Evolutionary conservation across 768 basidiomycete genomes (phyloP).

Genomic region (Crepidotus variabilis): DNA sequence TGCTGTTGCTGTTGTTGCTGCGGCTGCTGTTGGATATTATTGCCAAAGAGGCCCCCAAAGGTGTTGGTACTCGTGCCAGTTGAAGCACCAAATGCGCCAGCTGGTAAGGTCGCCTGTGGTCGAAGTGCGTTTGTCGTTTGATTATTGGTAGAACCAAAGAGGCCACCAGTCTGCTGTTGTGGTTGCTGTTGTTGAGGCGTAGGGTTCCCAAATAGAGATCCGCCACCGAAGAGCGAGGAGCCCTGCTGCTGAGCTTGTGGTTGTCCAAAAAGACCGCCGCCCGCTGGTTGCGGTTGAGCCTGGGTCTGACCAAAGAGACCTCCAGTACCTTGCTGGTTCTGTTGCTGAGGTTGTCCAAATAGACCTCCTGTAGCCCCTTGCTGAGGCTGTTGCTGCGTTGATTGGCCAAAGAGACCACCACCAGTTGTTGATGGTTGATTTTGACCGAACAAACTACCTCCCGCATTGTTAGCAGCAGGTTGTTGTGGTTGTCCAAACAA

Average conservation of each 20-base stretch:
- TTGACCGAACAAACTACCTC: conserved; percentile 24
- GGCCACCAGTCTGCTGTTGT: conserved; percentile 21
- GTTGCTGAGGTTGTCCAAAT: conserved; percentile 28
- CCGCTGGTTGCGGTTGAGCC: conserved; percentile 30
- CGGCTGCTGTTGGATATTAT: conserved; percentile 27
- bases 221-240: conserved; percentile 13
- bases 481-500: conserved; percentile 27
- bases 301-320: conserved; percentile 30
- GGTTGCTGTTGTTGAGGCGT: conserved; percentile 19
- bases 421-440: conserved; percentile 17
- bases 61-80: conserved; percentile 7
- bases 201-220: conserved; percentile 18
- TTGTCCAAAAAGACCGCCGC: conserved; percentile 21
- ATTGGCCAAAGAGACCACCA: conserved; percentile 27
- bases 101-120: conserved; percentile 27
- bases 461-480: conserved; percentile 17
- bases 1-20: conserved; percentile 13
- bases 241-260: conserved; percentile 13
- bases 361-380: conserved; percentile 21
- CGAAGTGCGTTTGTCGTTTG: conserved; percentile 22
- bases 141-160: conserved; percentile 20
- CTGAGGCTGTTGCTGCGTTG: conserved; percentile 19
- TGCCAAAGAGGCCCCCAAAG: conserved; percentile 28
- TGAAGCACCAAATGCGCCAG: conserved; percentile 21
- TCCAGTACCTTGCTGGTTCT: conserved; percentile 13